These are phyloP conservation scores for Nakaseomyces nivariensis DNA, from an alignment of 1,139 yeast genomes.

Conservation along the genomic window DNA sequence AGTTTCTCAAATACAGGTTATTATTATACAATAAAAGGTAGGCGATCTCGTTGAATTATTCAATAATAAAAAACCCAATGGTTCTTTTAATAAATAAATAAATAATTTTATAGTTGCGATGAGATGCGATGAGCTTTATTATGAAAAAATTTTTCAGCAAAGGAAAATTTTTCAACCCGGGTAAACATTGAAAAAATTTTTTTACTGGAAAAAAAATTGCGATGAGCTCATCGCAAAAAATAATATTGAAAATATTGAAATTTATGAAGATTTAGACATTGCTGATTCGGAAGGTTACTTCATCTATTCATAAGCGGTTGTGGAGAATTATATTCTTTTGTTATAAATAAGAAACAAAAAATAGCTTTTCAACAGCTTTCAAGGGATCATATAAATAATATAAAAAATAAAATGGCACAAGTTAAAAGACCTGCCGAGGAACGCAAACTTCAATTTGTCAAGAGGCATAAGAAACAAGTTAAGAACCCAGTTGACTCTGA, in stretches of 20 bases:
- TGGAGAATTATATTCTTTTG: no score
- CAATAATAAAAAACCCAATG: no score
- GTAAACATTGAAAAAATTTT: background rate
- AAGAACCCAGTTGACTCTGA: slow-evolving; percentile 23
- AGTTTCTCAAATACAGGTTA: background rate
- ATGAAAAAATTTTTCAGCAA: background rate
- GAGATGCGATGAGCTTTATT: slow-evolving; percentile 7
- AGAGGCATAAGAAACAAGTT: slow-evolving; percentile 21
- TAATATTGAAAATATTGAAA: background rate
- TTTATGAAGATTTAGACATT: no score
- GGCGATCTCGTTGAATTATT: background rate
- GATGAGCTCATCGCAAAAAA: background rate
- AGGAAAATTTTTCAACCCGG: background rate
- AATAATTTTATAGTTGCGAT: slow-evolving; percentile 2
- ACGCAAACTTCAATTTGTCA: slow-evolving; percentile 14
- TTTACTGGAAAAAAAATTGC: background rate
- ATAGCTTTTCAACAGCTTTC: no score
- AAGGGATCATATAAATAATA: no score
- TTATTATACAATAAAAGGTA: background rate
- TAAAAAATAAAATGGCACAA: background rate
- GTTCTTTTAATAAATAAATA: background rate
- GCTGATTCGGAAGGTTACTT: no score
- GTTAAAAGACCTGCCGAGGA: background rate
- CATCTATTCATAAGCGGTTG: no score
- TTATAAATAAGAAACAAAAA: no score